Evolutionary conservation across 2,329 filamentous ascomycete genomes (phyloP), one percentile per base, ranked within the genome.

Genomic region (Paraphaeosphaeria sporulosa): DNA sequence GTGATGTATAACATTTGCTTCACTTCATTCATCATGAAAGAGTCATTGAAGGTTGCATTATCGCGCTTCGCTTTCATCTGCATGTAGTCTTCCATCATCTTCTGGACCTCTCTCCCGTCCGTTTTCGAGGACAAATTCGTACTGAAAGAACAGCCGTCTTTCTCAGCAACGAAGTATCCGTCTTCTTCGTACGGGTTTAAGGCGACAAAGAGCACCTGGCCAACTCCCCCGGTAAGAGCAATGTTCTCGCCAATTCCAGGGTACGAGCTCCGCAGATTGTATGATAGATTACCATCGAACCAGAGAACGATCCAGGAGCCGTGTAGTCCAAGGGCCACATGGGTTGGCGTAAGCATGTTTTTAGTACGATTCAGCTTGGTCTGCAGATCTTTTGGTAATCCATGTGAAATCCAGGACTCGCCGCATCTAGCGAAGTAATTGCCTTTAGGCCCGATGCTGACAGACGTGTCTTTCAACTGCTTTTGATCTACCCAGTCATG

Each of bases 401-500:
- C 51, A 19, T 63, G 46, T 0, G 58, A 38, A 15, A 59, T 62
- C 40, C 44, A 55, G 4, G 38, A 44, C 17, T 19, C 25, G 19
- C 58, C 61, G 21, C 50, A 56, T 4, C 58, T 58, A 32, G 61
- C 61, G 27, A 63, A 61, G 51, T 63, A 63, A 36, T 55, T 63
- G 40, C 58, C 61, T 25, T 59, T 61, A n/a, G 61, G 58, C 2
- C 61, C 61, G 15, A 63, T 61, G 23, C 50, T 63, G 15, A 63
- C 23, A 9, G 51, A 63, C 5, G 49, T 49, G 17, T 59, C 47
- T n/a, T 48, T 27, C 40, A 54, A 27, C 25, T 48, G 44, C 36
- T 23, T 53, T 19, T 42, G 17, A n/a, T 60, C 53, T 17, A 78
- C 67, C 51, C 66, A 64, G 59, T 52, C 25, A 50, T 44, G 40